phyloP scores from a whole-genome alignment of 164 flowering plant species.

The Pachysandra terminalis region DNA sequence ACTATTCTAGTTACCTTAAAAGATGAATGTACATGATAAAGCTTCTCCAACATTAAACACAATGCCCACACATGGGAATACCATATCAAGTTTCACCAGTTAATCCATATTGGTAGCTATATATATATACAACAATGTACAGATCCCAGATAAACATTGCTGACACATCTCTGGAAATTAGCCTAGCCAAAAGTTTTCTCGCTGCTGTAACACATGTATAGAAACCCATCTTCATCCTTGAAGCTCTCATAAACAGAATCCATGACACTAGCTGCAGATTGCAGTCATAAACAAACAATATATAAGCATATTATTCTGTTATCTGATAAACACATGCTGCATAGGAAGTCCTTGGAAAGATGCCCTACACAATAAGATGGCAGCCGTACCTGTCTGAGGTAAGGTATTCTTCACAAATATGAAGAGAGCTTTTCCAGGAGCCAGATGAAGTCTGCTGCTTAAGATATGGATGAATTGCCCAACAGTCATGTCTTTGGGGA shows the following conservation, averaged over 20 bases:
- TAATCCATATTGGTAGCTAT: no score
- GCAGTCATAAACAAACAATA: not conserved
- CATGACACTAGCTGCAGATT: constrained; percentile 59
- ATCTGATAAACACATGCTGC: no score
- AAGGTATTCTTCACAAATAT: constrained; percentile 84
- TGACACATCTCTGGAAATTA: not conserved
- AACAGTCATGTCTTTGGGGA: constrained; percentile 93
- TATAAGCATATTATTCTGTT: not conserved
- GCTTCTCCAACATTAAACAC: no score
- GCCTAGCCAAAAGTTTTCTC: constrained; percentile 81
- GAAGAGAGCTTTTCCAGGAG: constrained; percentile 92
- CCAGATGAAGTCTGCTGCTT: constrained; percentile 68
- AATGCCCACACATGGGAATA: no score
- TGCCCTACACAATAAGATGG: not conserved
- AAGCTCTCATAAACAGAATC: constrained; percentile 58
- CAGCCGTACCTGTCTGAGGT: constrained; percentile 78
- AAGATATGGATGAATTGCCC: constrained; percentile 91
- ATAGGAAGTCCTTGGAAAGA: no score
- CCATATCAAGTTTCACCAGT: no score
- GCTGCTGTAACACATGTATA: constrained; percentile 87
- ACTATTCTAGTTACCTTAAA: no score
- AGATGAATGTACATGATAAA: no score
- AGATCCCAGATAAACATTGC: not conserved
- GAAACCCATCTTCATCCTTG: constrained; percentile 82
- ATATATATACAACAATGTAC: not conserved